Conservation (phyloP, 768 basidiomycete species). For the Rhodotorula paludigena region DNA sequence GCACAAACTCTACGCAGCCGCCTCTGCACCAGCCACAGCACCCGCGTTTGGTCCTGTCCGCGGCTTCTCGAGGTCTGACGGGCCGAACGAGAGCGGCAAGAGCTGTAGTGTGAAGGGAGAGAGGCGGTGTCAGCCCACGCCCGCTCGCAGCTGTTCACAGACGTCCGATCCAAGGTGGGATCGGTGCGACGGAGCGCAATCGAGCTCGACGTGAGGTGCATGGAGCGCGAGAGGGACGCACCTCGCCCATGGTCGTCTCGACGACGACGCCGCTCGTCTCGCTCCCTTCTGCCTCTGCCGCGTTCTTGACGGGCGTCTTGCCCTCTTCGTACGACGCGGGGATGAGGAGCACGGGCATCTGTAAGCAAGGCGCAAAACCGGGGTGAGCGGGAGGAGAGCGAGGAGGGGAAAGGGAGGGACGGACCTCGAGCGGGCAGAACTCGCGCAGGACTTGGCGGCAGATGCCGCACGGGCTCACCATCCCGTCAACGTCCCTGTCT, state of each 20-base stretch:
- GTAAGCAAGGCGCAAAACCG: too few relatives aligned
- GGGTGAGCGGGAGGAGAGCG: too few relatives aligned
- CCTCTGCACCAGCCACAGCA: not conserved
- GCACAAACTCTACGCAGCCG: too few relatives aligned
- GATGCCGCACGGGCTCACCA: slow-evolving; percentile 83
- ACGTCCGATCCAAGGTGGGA: too few relatives aligned
- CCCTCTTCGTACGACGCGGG: slow-evolving; percentile 18
- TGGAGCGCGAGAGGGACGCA: not conserved
- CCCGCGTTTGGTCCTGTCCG: not conserved
- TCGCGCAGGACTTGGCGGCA: slow-evolving; percentile 77
- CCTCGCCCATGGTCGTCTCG: slow-evolving; percentile 30
- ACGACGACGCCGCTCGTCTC: slow-evolving; percentile 10
- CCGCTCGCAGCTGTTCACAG: too few relatives aligned
- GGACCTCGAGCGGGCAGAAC: slow-evolving; percentile 62
- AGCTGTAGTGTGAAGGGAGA: slow-evolving; percentile 17
- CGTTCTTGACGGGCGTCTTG: not conserved
- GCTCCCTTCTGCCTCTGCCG: slow-evolving; percentile 9
- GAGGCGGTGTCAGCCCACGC: too few relatives aligned
- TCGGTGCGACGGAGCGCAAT: too few relatives aligned
- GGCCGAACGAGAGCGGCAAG: slow-evolving; percentile 25
- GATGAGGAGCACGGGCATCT: slow-evolving; percentile 28
- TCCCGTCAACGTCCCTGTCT: slow-evolving; percentile 63
- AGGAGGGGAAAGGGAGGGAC: too few relatives aligned
- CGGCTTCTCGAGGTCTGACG: slow-evolving; percentile 17
- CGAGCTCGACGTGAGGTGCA: too few relatives aligned